Evolutionary conservation across 1,139 yeast species (phyloP).

Genomic region (Hemisphaericaspora xylofermentans): DNA sequence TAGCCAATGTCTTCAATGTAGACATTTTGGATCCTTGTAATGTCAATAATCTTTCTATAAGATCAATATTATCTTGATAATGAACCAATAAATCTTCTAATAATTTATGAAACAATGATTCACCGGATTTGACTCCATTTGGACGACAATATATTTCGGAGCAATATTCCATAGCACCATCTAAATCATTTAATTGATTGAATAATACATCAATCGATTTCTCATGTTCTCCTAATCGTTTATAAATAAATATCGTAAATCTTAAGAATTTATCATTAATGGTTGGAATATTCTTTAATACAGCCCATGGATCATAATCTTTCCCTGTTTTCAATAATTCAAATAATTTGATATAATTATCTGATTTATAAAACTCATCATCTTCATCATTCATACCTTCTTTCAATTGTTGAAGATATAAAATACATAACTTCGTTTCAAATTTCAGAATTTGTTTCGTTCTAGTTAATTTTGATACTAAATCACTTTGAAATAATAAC

Average conservation of each 20-base stretch:
- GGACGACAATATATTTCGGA: conserved; percentile 45
- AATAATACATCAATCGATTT: conserved; percentile 65
- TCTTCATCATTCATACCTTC: conserved; percentile 12
- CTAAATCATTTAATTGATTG: conserved; percentile 56
- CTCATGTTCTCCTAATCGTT: conserved; percentile 60
- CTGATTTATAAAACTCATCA: conserved; percentile 15
- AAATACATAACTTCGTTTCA: conserved; percentile 53
- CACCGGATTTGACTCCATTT: conserved; percentile 39
- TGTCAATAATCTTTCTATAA: conserved; percentile 44
- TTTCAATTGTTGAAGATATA: conserved; percentile 48
- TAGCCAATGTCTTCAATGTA: conserved; percentile 46
- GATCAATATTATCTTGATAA: conserved; percentile 29
- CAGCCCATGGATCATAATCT: conserved; percentile 48
- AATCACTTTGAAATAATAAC: conserved; percentile 42
- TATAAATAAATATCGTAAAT: conserved; percentile 59
- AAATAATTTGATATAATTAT: conserved; percentile 35
- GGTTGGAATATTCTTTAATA: conserved; percentile 39
- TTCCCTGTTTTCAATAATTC: conserved; percentile 35
- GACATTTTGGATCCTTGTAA: conserved; percentile 58
- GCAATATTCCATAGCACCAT: conserved; percentile 62
- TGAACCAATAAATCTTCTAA: conserved; percentile 39
- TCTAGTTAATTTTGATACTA: conserved; percentile 42
- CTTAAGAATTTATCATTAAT: conserved; percentile 34
- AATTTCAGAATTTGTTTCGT: conserved; percentile 28
- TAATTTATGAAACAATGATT: conserved; percentile 34